Base-by-base conservation (phyloP, 2,329 filamentous ascomycete genomes). In the Sclerotinia sclerotiorum region DNA sequence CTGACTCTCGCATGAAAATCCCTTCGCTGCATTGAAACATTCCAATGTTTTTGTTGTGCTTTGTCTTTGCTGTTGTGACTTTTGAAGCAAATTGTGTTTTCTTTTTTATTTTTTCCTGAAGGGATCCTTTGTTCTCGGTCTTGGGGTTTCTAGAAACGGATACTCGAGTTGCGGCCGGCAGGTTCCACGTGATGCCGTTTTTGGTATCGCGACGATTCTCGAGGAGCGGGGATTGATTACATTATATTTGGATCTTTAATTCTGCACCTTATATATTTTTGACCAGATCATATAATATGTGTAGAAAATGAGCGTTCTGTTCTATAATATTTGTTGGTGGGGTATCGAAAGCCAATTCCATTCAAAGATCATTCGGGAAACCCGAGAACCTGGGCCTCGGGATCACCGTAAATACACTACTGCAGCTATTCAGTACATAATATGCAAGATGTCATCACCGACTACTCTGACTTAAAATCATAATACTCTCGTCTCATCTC, bases 401-500 rank as follows among this genome's bases (percentile, higher is more conserved):
- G 58, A 49, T 62, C 58, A 44, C 46, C 29, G 58, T 49, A 48
- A 51, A 39, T 39, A 62, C 58, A 49, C 44, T 62, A 62, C 58
- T 49, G 58, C 58, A 62, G 35, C 29, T 62, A 39, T 51, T 62
- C 51, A 44, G 39, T 62, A 46, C 19, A 35, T 49, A 39, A 19
- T 5, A 39, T 62, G 58, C 44, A 62, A 39, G 58, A 29, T 62
- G 44, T 21, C 44, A 49, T 62, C 21, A 39, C 21, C 58, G 29
- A 62, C 68, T 69, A 72, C 24, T 24, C 29, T 56, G 32, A n/a
- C n/a, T 42, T 61, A 69, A 64, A 71, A 69, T 24, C 39, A 32
- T 35, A 44, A 49, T 49, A 15, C 6, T 48, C n/a, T 35, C 29
- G 29, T 62, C 11, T 39, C 46, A 24, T 39, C 15, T 49, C 44